phyloP scores from a whole-genome alignment of 805 yeast species.

The Brettanomyces sp. region DNA sequence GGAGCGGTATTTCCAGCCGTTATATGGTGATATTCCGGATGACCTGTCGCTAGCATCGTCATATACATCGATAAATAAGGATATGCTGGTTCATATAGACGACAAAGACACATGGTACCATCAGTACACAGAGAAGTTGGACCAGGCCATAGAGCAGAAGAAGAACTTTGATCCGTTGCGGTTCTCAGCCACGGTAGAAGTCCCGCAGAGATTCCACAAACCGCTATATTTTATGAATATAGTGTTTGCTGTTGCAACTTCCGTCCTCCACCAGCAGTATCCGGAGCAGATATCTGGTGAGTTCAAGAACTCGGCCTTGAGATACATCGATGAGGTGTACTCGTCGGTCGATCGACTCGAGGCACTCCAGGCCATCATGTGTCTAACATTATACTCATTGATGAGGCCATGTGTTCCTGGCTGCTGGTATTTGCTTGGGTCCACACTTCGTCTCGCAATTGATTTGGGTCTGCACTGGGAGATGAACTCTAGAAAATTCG shows the following conservation, averaged over 20 bases:
- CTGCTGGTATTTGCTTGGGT: slow-evolving; percentile 85
- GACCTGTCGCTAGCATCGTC: slow-evolving; percentile 50
- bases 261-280: slow-evolving; percentile 61
- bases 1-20: slow-evolving; percentile 57
- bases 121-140: slow-evolving; percentile 30
- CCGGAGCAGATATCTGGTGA: slow-evolving; percentile 58
- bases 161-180: slow-evolving; percentile 23
- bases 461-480: slow-evolving; percentile 83
- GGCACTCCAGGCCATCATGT: slow-evolving; percentile 60
- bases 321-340: slow-evolving; percentile 48
- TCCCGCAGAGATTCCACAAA: slow-evolving; percentile 40
- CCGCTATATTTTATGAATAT: slow-evolving; percentile 66
- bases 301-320: slow-evolving; percentile 59
- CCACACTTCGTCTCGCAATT: slow-evolving; percentile 69
- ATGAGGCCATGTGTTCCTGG: slow-evolving; percentile 90
- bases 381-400: slow-evolving; percentile 61
- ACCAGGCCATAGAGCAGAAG: slow-evolving; percentile 14
- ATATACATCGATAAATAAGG: slow-evolving; percentile 36
- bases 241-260: slow-evolving; percentile 72
- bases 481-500: slow-evolving; percentile 24
- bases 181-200: slow-evolving; percentile 28
- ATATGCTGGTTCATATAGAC: slow-evolving; percentile 16
- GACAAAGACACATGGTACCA: slow-evolving; percentile 39
- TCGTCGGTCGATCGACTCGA: slow-evolving; percentile 55
- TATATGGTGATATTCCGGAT: slow-evolving; percentile 61